Evolutionary conservation across 305 asterid species (phyloP), one percentile per base, ranked within the genome.

Genomic region (Fraxinus nigra): DNA sequence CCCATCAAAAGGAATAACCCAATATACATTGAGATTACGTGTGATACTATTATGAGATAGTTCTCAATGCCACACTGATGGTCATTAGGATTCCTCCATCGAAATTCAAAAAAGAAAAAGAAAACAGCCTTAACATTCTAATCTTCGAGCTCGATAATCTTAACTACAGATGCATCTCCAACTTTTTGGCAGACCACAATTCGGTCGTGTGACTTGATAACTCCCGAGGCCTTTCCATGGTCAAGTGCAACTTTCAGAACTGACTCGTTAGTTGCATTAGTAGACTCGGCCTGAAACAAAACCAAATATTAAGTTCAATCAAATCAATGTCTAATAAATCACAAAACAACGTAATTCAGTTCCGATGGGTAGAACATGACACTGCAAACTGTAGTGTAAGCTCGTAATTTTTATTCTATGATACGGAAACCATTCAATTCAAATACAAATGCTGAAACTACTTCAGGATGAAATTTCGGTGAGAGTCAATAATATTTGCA

Each of bases 181-280:
- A 94, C 96, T 87, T 94, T 94, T 85, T 94, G 97, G 82, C 97
- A 94, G 30, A 93, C 91, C 26, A 94, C 97, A n/a, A 94, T 95
- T 20, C 98, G 92, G 75, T 94, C 97, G 3, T 93, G 97, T 9
- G 97, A 87, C 85, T 93, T 94, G 77, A 94, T 87, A 3, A 92
- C 89, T 38, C 98, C 98, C 0, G 96, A 87, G 43, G 92, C 90
- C 86, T 94, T 94, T 77, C 98, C 97, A 48, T 93, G 96, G 80
- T 94, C 97, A 28, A 94, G 96, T 10, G 97, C 98, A 77, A 94
- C 94, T 85, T 89, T 94, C 85, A 94, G 86, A 76, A 93, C 91
- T 0, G 98, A 93, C 77, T 94, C 97, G 1, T 90, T 2, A 0
- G 95, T 90, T 63, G 97, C 97, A 37, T 91, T 90, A 38, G 97